Conservation (phyloP, 2,329 filamentous ascomycete species). For the Microcyclospora tardicrescens region DNA sequence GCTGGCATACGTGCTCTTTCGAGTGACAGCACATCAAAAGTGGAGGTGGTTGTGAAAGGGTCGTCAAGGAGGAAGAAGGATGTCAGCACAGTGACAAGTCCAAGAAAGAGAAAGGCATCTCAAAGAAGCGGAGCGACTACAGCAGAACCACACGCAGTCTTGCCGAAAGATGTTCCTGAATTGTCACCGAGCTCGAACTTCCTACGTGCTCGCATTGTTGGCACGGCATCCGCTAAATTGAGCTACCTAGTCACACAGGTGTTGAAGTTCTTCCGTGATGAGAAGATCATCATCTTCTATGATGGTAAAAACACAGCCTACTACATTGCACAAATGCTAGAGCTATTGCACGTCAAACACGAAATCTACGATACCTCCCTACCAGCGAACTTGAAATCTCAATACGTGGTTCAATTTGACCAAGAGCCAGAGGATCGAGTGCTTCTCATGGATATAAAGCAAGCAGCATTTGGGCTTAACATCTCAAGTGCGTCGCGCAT, state of each 20-base stretch:
- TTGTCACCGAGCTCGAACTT: conserved; percentile 38
- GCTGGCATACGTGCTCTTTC: conserved; percentile 18
- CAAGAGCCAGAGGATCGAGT: conserved; percentile 57
- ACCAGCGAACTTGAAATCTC: conserved; percentile 47
- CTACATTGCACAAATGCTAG: conserved; percentile 72
- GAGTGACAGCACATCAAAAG: conserved; percentile 10
- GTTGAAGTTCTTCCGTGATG: conserved; percentile 49
- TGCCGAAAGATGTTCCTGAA: neutral
- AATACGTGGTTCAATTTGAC: conserved; percentile 72
- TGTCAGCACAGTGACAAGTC: conserved; percentile 3
- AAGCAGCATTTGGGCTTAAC: conserved; percentile 79
- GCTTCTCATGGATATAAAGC: conserved; percentile 78
- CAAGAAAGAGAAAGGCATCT: conserved; percentile 1
- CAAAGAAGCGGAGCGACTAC: neutral
- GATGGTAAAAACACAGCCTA: conserved; percentile 76
- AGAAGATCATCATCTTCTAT: conserved; percentile 90
- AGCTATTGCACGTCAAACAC: conserved; percentile 52
- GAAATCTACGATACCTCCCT: conserved; percentile 55
- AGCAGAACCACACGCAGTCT: neutral
- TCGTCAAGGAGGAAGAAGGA: conserved; percentile 3
- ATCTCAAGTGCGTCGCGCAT: conserved; percentile 71
- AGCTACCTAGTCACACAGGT: conserved; percentile 72
- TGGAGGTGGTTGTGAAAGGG: conserved; percentile 9
- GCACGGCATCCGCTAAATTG: conserved; percentile 74
- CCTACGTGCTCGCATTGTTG: conserved; percentile 50